Base-by-base conservation (phyloP, 495 filamentous ascomycete species). In the Lichenothelia convexa region DNA sequence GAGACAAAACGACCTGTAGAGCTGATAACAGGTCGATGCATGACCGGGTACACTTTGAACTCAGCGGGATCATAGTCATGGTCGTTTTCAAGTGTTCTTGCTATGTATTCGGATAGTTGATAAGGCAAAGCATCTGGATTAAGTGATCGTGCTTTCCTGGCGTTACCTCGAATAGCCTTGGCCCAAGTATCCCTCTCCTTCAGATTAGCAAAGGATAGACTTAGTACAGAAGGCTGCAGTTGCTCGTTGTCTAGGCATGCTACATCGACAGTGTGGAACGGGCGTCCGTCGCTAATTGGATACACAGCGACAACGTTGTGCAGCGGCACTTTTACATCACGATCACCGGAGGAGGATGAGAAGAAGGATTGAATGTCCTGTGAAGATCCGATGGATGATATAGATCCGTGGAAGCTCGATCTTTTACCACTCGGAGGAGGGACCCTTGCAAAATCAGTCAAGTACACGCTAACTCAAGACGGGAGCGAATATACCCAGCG, bases 1-100 rank as follows among this genome's bases (percentile, higher is more conserved):
- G 80, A 79, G 19, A 78, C 73, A n/a, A n/a, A n/a, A 24, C 68
- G 56, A 39, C 67, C 68, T 32, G 62, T 58, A 29, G 58, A 56
- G 46, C 71, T 75, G 49, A 52, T 65, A 16, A 64, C 58, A n/a
- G 63, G 66, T 36, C 85, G 76, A 43, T 84, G 77, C 19, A 91
- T 71, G 11, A 93, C 79, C 11, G 80, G 75, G 54, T 82, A 94
- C 43, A 94, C 75, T 39, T 79, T 71, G 47, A 84, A 77, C 30
- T 70, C 68, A 13, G 60, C 57, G 33, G 76, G 71, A 36, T 75
- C 68, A 48, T 83, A 85, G 48, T 79, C 68, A 49, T 80, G 80
- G 45, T 78, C 73, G 31, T 73, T 63, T 39, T 82, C 78, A 21
- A 93, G 51, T 34, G 74, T 68, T 27, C 68, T 60, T 16, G 68